Percentiles rank a stretch among this genome's conserved stretches.
phyloP scores from a whole-genome alignment of 495 filamentous ascomycete species.

The Penicillium coprophilum region DNA sequence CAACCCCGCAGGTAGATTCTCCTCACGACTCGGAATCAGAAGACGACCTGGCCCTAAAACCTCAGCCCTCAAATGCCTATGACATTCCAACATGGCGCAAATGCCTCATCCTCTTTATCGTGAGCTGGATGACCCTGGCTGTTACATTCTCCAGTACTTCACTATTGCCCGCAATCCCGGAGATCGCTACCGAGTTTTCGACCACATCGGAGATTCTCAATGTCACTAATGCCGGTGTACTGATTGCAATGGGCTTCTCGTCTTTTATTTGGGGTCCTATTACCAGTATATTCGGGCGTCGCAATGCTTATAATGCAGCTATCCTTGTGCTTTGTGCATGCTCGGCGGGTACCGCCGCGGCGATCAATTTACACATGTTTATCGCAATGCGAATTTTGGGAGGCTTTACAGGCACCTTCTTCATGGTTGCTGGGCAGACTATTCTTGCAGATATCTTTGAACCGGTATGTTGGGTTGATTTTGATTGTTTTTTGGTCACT shows the following conservation, averaged over 20 bases:
- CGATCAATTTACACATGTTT: constrained; percentile 40
- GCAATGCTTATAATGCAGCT: constrained; percentile 38
- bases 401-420: constrained; percentile 46
- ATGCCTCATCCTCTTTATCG: constrained; percentile 43
- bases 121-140: constrained; percentile 45
- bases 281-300: constrained; percentile 35
- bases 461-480: constrained; percentile 31
- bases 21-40: constrained; percentile 24
- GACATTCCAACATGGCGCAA: constrained; percentile 42
- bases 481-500: constrained; percentile 7
- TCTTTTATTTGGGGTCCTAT: constrained; percentile 55
- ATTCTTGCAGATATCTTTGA: constrained; percentile 49
- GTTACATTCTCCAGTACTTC: constrained; percentile 47
- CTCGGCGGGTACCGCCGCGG: constrained; percentile 35
- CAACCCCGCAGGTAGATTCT: constrained; percentile 17
- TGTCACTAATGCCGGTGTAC: constrained; percentile 49
- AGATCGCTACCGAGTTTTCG: constrained; percentile 42
- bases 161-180: constrained; percentile 41
- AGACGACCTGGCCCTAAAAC: constrained; percentile 12
- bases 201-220: constrained; percentile 42
- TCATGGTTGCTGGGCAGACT: constrained; percentile 50
- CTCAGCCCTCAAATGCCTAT: constrained; percentile 24
- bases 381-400: constrained; percentile 42
- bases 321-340: constrained; percentile 39
- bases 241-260: constrained; percentile 58